These are phyloP conservation scores for Ogataea henricii DNA, from an alignment of 805 yeast genomes.

Conservation along the genomic window DNA sequence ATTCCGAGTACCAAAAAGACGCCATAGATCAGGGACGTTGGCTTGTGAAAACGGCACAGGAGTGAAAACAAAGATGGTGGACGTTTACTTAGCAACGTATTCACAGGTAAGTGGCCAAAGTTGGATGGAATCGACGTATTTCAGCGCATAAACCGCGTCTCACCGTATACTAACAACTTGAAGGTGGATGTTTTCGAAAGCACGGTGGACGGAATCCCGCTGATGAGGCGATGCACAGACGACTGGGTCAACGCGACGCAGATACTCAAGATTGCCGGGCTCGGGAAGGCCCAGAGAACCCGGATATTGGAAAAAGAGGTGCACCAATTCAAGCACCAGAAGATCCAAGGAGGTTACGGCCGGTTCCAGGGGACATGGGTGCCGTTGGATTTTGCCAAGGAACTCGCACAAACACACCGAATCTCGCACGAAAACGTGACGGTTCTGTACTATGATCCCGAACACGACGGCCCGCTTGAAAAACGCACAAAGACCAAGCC, in stretches of 20 bases:
- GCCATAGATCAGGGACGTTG: too few relatives aligned
- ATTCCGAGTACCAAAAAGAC: too few relatives aligned
- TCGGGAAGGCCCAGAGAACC: slow-evolving; percentile 78
- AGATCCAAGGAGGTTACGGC: slow-evolving; percentile 85
- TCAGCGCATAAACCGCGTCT: too few relatives aligned
- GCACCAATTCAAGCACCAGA: slow-evolving; percentile 64
- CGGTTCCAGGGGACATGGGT: slow-evolving; percentile 88
- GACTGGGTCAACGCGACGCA: slow-evolving; percentile 94
- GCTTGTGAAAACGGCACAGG: not conserved
- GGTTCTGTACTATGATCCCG: slow-evolving; percentile 56
- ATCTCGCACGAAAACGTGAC: slow-evolving; percentile 53
- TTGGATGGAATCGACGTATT: not conserved
- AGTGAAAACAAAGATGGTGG: slow-evolving; percentile 17
- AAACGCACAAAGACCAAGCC: slow-evolving; percentile 39
- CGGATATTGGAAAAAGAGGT: slow-evolving; percentile 75
- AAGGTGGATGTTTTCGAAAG: slow-evolving; percentile 59
- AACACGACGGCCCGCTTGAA: slow-evolving; percentile 45
- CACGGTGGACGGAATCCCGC: slow-evolving; percentile 67
- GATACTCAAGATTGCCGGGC: slow-evolving; percentile 73
- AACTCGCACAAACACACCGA: slow-evolving; percentile 53
- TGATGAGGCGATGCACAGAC: slow-evolving; percentile 88
- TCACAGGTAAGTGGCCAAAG: slow-evolving; percentile 39
- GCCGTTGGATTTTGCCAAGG: slow-evolving; percentile 65
- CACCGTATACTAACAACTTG: slow-evolving; percentile 4
- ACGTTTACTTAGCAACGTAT: slow-evolving; percentile 46